Percentiles rank a stretch among this genome's conserved stretches.
Conservation (phyloP, 805 yeast species). For the Schwanniomyces pseudopolymorphus region DNA sequence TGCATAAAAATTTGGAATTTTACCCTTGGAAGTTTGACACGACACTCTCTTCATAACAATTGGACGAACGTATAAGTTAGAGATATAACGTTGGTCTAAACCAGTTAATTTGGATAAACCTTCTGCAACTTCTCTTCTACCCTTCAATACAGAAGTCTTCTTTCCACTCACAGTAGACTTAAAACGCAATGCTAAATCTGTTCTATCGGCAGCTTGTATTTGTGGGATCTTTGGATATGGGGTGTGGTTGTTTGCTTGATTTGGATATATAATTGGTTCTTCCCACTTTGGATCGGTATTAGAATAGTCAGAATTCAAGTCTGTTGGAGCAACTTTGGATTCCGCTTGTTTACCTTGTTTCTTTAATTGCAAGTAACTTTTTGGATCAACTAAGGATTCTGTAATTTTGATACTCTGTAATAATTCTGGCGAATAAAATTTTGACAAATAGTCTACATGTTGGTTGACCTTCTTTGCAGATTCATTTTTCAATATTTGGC, state of each 20-base stretch:
- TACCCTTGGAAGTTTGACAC: constrained; percentile 91
- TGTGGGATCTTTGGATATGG: constrained; percentile 62
- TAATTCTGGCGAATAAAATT: constrained; percentile 80
- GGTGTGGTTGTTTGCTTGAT: constrained; percentile 46
- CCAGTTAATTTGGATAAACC: constrained; percentile 67
- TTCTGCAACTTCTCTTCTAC: constrained; percentile 41
- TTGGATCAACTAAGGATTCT: constrained; percentile 70
- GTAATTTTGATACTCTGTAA: constrained; percentile 80
- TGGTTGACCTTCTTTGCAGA: constrained; percentile 19
- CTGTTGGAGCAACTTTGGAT: constrained; percentile 61
- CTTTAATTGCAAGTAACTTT: constrained; percentile 47
- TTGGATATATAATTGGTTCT: constrained; percentile 49
- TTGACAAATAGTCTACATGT: constrained; percentile 58
- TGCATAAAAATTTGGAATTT: constrained; percentile 77
- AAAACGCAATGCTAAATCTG: constrained; percentile 38
- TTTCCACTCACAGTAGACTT: constrained; percentile 15
- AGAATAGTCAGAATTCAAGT: constrained; percentile 68
- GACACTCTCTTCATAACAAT: constrained; percentile 77
- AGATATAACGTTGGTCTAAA: constrained; percentile 59
- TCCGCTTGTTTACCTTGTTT: constrained; percentile 28
- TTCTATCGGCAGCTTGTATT: constrained; percentile 52
- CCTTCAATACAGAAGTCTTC: constrained; percentile 12
- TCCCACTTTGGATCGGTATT: constrained; percentile 78
- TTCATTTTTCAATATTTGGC: constrained; percentile 2
- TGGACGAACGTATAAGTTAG: constrained; percentile 61